These are phyloP conservation scores for Actinomortierella wolfii DNA, from an alignment of 371 early-diverging fungal genomes.

Conservation along the genomic window DNA sequence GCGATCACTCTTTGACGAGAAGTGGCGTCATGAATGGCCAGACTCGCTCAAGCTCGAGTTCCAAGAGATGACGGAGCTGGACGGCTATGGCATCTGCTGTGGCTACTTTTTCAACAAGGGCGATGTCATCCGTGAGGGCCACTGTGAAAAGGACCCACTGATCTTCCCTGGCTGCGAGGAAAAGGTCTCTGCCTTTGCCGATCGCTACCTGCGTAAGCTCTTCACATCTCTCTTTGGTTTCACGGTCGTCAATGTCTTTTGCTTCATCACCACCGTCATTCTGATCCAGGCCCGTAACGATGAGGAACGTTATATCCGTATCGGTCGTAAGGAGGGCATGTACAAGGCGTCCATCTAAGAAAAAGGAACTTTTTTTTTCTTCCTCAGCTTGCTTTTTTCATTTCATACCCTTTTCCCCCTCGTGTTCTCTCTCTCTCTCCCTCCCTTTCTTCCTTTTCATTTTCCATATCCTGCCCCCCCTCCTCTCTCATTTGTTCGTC, in stretches of 20 bases:
- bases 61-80: constrained; percentile 34
- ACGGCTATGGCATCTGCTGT: constrained; percentile 37
- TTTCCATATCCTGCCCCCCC: too few species aligned
- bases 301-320: constrained; percentile 47
- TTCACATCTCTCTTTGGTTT: constrained; percentile 49
- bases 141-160: constrained; percentile 3
- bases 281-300: constrained; percentile 48
- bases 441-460: too few species aligned
- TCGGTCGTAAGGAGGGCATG: constrained; percentile 44
- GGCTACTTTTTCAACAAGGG: constrained; percentile 15
- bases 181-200: constrained; percentile 39
- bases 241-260: constrained; percentile 39
- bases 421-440: too few species aligned
- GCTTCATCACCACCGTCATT: constrained; percentile 42
- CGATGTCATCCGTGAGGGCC: constrained; percentile 7
- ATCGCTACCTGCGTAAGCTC: constrained; percentile 32
- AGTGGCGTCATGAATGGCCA: constrained; percentile 28
- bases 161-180: constrained; percentile 33
- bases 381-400: background rate
- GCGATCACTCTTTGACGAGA: constrained; percentile 28
- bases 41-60: constrained; percentile 31
- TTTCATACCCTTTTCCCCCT: too few species aligned
- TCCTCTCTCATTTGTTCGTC: too few species aligned
- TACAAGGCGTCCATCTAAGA: constrained; percentile 36
- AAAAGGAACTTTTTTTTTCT: background rate